Conservation (phyloP, 139 green algal species). For the Spirogloea muscicola region DNA sequence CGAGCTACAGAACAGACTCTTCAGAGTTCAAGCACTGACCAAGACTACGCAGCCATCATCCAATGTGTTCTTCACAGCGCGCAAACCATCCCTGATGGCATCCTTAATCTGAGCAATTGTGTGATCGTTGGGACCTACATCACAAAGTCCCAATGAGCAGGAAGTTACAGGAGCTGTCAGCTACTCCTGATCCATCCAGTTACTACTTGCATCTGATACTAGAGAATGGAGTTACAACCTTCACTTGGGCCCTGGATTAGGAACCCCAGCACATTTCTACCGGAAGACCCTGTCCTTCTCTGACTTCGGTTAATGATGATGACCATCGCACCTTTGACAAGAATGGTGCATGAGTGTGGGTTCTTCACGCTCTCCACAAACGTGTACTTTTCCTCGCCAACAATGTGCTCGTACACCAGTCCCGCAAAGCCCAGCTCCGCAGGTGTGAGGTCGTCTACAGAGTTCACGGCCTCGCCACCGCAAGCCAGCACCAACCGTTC, state of each 20-base stretch:
- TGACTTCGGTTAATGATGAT: too few relatives aligned
- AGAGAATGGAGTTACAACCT: too few relatives aligned
- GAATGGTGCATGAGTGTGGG: conserved; percentile 87
- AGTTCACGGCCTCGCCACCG: conserved; percentile 76
- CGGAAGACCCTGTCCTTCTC: too few relatives aligned
- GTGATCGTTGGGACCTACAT: conserved; percentile 84
- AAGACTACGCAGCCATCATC: conserved; percentile 70
- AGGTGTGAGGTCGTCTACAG: conserved; percentile 75
- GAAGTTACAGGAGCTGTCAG: too few relatives aligned
- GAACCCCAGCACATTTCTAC: too few relatives aligned
- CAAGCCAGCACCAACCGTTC: conserved; percentile 91
- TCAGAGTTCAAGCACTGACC: conserved; percentile 27
- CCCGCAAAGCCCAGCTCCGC: conserved; percentile 75
- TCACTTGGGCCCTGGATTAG: too few relatives aligned
- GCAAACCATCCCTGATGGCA: conserved; percentile 90
- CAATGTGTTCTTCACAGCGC: conserved; percentile 93
- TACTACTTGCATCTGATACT: too few relatives aligned
- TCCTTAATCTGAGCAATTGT: conserved; percentile 99
- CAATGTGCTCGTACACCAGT: conserved; percentile 93
- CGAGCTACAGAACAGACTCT: too few relatives aligned
- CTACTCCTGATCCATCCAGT: too few relatives aligned
- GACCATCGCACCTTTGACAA: conserved; percentile 96
- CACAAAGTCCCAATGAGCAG: too few relatives aligned
- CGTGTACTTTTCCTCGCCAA: conserved; percentile 99
- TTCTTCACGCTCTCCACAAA: conserved; percentile 94